Evolutionary conservation across 345 rosid species (phyloP).

Genomic region (Turnera subulata): DNA sequence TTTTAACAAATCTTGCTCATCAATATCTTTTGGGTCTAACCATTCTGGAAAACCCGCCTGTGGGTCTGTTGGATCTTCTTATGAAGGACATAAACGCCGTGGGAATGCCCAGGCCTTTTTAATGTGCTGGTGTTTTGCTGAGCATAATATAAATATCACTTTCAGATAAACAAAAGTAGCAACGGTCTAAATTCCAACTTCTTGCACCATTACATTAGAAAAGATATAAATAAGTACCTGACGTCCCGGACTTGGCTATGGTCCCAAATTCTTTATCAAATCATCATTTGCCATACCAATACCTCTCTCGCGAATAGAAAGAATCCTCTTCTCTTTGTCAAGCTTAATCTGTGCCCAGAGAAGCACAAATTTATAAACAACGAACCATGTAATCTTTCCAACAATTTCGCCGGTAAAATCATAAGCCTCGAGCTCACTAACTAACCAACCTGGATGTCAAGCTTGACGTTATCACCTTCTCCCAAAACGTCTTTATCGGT

Average conservation of each 20-base stretch:
- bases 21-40: no score
- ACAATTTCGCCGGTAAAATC: no score
- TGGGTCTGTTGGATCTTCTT: no score
- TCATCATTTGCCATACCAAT: conserved; percentile 99
- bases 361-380: not conserved
- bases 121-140: no score
- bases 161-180: no score
- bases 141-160: no score
- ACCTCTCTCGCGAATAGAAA: conserved; percentile 89
- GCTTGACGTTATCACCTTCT: conserved; percentile 86
- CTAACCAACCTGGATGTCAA: conserved; percentile 80
- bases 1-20: no score
- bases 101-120: no score
- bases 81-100: no score
- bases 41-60: no score
- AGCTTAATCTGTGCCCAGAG: conserved; percentile 64
- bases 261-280: conserved; percentile 96
- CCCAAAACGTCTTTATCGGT: conserved; percentile 92
- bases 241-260: conserved; percentile 96
- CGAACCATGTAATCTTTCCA: no score
- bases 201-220: not conserved
- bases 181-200: not conserved
- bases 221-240: conserved; percentile 42
- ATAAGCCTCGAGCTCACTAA: not conserved
- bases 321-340: conserved; percentile 80